A percentile compares a stretch with the other conserved stretches of the same genome.
These are phyloP conservation scores for Sonneratia caseolaris DNA, from an alignment of 345 rosid genomes.

Conservation along the genomic window DNA sequence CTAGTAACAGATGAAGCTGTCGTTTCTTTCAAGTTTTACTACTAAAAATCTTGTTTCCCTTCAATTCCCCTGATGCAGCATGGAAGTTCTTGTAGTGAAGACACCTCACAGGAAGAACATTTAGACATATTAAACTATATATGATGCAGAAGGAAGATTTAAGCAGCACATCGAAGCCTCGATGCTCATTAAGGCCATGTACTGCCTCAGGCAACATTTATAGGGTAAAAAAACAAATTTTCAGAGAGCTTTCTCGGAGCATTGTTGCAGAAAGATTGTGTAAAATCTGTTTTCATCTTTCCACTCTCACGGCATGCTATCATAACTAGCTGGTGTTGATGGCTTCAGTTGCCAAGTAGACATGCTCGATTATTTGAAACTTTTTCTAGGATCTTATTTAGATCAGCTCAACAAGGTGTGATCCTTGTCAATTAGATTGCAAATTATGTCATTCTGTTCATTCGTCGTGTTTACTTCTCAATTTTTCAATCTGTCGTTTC, in stretches of 20 bases:
- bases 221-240: slow-evolving; percentile 5
- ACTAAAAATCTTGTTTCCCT: neutral
- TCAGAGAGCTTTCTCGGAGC: slow-evolving; percentile 2
- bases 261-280: slow-evolving; percentile 21
- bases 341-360: neutral
- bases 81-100: slow-evolving; percentile 24
- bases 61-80: slow-evolving; percentile 2
- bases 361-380: slow-evolving; percentile 11
- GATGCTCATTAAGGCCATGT: too few species aligned
- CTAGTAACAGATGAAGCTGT: too few species aligned
- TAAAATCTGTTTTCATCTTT: slow-evolving; percentile 11
- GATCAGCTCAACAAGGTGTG: neutral
- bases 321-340: neutral
- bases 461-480: neutral
- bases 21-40: too few species aligned
- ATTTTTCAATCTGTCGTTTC: neutral
- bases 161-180: too few species aligned
- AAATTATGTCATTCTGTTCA: neutral
- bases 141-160: too few species aligned
- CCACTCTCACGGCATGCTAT: neutral
- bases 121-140: neutral
- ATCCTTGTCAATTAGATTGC: neutral
- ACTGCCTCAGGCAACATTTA: neutral
- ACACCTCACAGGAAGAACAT: neutral
- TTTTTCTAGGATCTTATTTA: neutral